Base-by-base conservation (phyloP, 108 stramenopile species). In the Skeletonema grethae region DNA sequence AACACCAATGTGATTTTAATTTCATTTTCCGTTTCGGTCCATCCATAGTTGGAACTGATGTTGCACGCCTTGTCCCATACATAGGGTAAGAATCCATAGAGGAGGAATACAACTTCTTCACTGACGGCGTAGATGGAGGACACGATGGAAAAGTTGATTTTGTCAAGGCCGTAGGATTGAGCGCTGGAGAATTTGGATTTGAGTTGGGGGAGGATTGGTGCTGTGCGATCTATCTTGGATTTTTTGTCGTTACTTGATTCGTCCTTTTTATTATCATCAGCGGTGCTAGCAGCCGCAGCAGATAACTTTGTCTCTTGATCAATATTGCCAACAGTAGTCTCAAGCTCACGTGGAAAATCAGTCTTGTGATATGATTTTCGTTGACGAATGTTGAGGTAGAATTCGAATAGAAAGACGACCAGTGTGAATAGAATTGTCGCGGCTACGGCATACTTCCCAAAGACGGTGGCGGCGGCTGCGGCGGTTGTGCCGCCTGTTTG, bases 161-260 rank as follows among this genome's bases (percentile, higher is more conserved):
- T 95, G 77, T 96, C 95, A 39, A 92, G 73, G 7, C 93, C 92
- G 80, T 97, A 97, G 13, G 91, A 67, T 77, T 95, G 95, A 0
- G 94, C 84, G 8, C 77, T 76, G 60, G 69, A 71, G 76, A 96
- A 96, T 82, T 95, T 96, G 41, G 73, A 82, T 65, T 93, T 79
- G 15, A 96, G 86, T 68, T 96, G 93, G 22, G 86, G 88, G 29
- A 96, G 72, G 57, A 96, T 69, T 9, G 88, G 84, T 73, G 86
- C 75, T 35, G 74, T 48, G 10, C 65, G 76, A 66, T 87, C 85
- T 2, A 74, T 32, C 9, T 77, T 72, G 20, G 63, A 57, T 57
- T 84, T 77, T 8, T 55, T 32, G 7, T 76, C 59, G 24, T 57
- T 61, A n/a, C 10, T 11, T 11, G 48, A 65, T n/a, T 73, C 75